Evolutionary conservation across 805 yeast species (phyloP), one percentile per base, ranked within the genome.

Genomic region (Wickerhamomyces subpelliculosus): DNA sequence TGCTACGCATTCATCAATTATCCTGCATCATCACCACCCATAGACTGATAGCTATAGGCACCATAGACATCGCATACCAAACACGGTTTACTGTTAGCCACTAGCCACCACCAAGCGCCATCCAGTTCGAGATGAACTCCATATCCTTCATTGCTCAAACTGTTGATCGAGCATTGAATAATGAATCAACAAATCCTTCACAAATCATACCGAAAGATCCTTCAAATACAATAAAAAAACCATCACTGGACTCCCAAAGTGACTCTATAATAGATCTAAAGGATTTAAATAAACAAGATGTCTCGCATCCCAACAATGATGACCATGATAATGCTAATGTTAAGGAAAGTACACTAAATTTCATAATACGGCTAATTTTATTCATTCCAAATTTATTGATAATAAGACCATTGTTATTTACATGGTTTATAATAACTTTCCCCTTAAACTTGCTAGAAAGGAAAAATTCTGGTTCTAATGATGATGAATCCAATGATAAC

Each of bases 361-460:
- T 48, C 20, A 52, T 43, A 6, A 48, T 48, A 9, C 44, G 35
- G 10, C 46, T 64, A 6, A 23, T 73, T 30, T 47, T 72, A 24
- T 76, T 72, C 43, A 35, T 75, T 1, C 80, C 83, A 8, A 68
- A 72, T 43, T 47, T 68, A 29, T 36, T 80, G 7, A 44, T 80
- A 5, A 44, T 73, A n/a, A 69, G 68, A 39, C 88, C 89, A 3
- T 40, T 75, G 13, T 42, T 60, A 5, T 62, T 70, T 34, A 31
- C 70, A 2, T 68, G 84, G 73, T 65, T 61, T 36, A 43, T 80
- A n/a, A 40, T 74, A 6, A 67, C 79, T 2, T 75, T 70, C 49
- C 89, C 89, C 0, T 58, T 79, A 43, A 62, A 67, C 39, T 49
- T 73, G 14, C 51, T 75, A 22, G 66, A 61, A 18, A 29, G 32